Conservation (phyloP, 208 protist genomes). For the Wallacemonas sp. region DNA sequence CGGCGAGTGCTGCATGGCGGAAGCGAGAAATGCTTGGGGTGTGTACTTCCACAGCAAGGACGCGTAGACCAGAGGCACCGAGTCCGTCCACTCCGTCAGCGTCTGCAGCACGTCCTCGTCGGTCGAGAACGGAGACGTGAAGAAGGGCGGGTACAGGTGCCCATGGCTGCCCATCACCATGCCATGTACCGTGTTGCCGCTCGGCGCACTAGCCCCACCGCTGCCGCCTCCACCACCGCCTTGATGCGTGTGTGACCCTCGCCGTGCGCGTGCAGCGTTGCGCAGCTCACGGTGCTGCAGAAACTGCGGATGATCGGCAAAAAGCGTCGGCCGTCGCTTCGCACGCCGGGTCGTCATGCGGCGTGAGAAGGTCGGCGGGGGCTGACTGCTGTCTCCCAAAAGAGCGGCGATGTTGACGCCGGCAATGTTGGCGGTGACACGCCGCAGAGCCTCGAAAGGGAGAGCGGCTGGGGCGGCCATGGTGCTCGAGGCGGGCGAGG, state of each 20-base stretch:
- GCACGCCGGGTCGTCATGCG: slow-evolving; percentile 43
- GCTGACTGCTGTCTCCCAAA: slow-evolving; percentile 45
- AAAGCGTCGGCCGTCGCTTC: slow-evolving; percentile 37
- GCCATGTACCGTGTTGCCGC: slow-evolving; percentile 1
- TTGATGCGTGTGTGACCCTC: background rate
- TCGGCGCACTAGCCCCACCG: background rate
- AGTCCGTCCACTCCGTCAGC: slow-evolving; percentile 65
- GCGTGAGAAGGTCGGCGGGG: slow-evolving; percentile 55
- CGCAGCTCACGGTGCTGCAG: slow-evolving; percentile 61
- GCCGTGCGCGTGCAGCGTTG: slow-evolving; percentile 16
- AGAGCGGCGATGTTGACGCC: slow-evolving; percentile 47
- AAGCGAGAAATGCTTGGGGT: slow-evolving; percentile 47
- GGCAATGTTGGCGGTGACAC: slow-evolving; percentile 26
- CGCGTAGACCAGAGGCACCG: slow-evolving; percentile 66
- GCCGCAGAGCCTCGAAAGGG: slow-evolving; percentile 1
- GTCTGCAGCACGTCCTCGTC: slow-evolving; percentile 75
- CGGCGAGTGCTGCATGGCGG: slow-evolving; percentile 24
- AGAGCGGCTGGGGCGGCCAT: background rate
- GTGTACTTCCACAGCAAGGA: slow-evolving; percentile 76
- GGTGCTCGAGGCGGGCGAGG: too few species aligned
- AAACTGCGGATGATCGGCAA: slow-evolving; percentile 61
- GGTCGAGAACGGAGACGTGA: slow-evolving; percentile 61
- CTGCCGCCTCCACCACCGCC: background rate
- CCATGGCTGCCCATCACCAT: slow-evolving; percentile 27
- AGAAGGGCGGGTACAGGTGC: slow-evolving; percentile 33